These are phyloP conservation scores for Bryum argenteum DNA, from an alignment of 225 moss, liverwort and hornwort genomes.

Conservation along the genomic window DNA sequence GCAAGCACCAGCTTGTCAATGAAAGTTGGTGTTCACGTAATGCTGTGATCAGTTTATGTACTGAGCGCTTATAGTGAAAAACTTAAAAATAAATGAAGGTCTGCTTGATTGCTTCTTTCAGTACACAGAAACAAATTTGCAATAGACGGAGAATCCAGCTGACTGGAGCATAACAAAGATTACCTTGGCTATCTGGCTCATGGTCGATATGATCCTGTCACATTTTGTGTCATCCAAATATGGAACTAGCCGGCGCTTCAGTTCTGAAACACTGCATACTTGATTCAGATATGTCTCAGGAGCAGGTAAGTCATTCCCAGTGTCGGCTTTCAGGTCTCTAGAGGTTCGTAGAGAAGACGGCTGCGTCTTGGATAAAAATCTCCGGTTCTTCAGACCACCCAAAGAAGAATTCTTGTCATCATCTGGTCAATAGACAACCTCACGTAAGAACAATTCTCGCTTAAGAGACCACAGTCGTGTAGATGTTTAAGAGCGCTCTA, in stretches of 20 bases:
- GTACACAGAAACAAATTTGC: not conserved
- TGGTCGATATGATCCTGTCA: slow-evolving; percentile 60
- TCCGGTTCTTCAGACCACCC: slow-evolving; percentile 33
- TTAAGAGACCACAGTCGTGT: not conserved
- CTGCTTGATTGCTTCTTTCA: not conserved
- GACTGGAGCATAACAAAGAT: not conserved
- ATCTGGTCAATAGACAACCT: slow-evolving; percentile 24
- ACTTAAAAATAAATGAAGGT: not conserved
- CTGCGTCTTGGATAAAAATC: slow-evolving; percentile 31
- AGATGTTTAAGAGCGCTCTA: not conserved
- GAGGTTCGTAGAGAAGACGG: slow-evolving; percentile 33
- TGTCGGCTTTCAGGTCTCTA: slow-evolving; percentile 41
- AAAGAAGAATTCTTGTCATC: slow-evolving; percentile 13
- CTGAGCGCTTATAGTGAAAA: not conserved
- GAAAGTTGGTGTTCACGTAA: not conserved
- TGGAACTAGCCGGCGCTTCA: slow-evolving; percentile 57
- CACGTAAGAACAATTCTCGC: slow-evolving; percentile 19
- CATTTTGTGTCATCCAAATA: slow-evolving; percentile 52
- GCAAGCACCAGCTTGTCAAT: slow-evolving; percentile 28
- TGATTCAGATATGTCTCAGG: slow-evolving; percentile 48
- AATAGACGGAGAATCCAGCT: slow-evolving; percentile 1
- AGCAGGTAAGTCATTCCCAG: slow-evolving; percentile 28
- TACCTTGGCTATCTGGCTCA: slow-evolving; percentile 71
- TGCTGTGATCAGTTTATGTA: not conserved
- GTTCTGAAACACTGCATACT: slow-evolving; percentile 60